phyloP scores from a whole-genome alignment of 805 yeast genomes.

The Ogataea salicorniae region DNA sequence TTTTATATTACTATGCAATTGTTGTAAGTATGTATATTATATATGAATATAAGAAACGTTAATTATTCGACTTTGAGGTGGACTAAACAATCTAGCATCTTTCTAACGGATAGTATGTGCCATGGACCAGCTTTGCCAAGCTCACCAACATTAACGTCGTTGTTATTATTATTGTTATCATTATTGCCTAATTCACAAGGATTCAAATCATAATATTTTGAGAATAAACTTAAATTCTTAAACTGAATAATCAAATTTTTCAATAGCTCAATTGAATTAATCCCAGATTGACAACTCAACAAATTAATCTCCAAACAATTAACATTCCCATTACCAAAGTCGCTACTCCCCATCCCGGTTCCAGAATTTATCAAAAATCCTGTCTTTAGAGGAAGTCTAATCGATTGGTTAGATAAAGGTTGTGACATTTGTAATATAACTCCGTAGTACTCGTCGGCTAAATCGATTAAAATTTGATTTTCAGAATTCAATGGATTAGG shows the following conservation, averaged over 20 bases:
- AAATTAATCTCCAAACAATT: slow-evolving; percentile 56
- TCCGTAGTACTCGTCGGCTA: slow-evolving; percentile 49
- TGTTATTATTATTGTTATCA: slow-evolving; percentile 25
- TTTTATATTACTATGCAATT: neutral
- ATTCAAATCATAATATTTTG: slow-evolving; percentile 23
- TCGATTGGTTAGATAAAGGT: slow-evolving; percentile 66
- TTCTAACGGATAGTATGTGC: slow-evolving; percentile 67
- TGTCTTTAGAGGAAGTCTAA: slow-evolving; percentile 62
- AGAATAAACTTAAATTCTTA: slow-evolving; percentile 41
- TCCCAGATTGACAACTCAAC: slow-evolving; percentile 67
- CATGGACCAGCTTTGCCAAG: slow-evolving; percentile 52
- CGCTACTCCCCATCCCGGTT: neutral
- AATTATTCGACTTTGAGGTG: slow-evolving; percentile 46
- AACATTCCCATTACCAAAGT: slow-evolving; percentile 1
- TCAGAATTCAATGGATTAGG: neutral
- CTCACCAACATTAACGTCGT: slow-evolving; percentile 27
- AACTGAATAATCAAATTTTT: slow-evolving; percentile 54
- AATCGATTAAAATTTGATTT: slow-evolving; percentile 37
- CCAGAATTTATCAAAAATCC: slow-evolving; percentile 53
- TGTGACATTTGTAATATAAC: slow-evolving; percentile 54
- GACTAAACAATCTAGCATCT: slow-evolving; percentile 50
- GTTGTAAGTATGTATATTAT: too few relatives aligned
- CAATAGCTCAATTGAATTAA: slow-evolving; percentile 51
- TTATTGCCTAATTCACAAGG: slow-evolving; percentile 16
- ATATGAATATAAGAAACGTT: neutral